Conservation (phyloP, 176 grass and related monocot species). For the Musa schizocarpa region DNA sequence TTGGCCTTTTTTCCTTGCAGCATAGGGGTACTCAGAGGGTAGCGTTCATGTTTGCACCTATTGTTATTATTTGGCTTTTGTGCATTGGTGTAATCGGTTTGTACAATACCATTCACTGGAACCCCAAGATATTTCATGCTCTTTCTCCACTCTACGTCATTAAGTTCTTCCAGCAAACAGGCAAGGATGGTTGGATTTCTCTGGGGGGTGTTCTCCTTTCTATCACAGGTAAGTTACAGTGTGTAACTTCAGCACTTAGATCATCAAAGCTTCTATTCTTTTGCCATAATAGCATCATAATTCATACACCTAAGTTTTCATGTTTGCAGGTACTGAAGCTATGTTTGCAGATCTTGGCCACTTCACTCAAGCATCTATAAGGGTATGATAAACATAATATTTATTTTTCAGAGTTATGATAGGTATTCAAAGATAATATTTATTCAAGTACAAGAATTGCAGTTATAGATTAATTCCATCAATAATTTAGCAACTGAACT, state of each 20-base stretch:
- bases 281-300: background rate
- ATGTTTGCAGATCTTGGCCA: conserved; percentile 97
- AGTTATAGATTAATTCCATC: no score
- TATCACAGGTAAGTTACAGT: conserved; percentile 54
- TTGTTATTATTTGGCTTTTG: conserved; percentile 76
- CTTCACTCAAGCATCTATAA: conserved; percentile 77
- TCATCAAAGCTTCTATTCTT: background rate
- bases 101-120: conserved; percentile 83
- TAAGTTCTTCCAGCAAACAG: conserved; percentile 68
- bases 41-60: conserved; percentile 80
- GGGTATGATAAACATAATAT: conserved; percentile 38
- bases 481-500: no score
- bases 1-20: conserved; percentile 88
- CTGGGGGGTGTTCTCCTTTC: conserved; percentile 88
- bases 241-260: background rate
- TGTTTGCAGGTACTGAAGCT: conserved; percentile 74
- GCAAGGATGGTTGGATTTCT: conserved; percentile 93
- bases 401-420: conserved; percentile 1
- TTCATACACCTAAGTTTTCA: background rate
- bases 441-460: no score
- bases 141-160: conserved; percentile 73
- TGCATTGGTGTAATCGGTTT: conserved; percentile 67
- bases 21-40: conserved; percentile 91
- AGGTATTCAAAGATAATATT: no score
- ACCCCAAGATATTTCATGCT: conserved; percentile 62